phyloP scores from a whole-genome alignment of 495 filamentous ascomycete genomes.

The Daldinia caldariorum region DNA sequence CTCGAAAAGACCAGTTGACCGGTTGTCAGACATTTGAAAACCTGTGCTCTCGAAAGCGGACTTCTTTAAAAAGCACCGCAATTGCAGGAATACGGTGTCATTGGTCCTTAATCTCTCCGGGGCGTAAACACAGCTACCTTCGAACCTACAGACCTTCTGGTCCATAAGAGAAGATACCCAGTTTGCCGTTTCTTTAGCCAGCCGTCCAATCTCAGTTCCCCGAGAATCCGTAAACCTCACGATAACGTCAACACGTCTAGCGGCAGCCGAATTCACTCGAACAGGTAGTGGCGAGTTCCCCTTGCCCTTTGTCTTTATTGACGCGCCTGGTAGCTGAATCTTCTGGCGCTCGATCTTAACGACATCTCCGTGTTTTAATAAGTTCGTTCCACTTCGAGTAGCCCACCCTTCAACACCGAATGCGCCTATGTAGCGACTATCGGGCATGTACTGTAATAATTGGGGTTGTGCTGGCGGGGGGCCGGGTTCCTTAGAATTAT shows the following conservation, averaged over 20 bases:
- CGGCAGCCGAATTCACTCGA: constrained; percentile 56
- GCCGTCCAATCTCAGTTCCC: constrained; percentile 85
- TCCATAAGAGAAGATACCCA: constrained; percentile 96
- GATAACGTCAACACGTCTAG: constrained; percentile 77
- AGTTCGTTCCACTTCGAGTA: constrained; percentile 79
- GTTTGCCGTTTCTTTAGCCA: constrained; percentile 89
- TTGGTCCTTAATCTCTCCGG: constrained; percentile 87
- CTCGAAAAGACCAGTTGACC: constrained; percentile 68
- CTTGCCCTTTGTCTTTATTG: constrained; percentile 58
- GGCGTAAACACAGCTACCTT: constrained; percentile 88
- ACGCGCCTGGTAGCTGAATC: constrained; percentile 67
- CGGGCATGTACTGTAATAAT: constrained; percentile 58
- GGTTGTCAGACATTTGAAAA: constrained; percentile 72
- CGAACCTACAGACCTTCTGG: constrained; percentile 87
- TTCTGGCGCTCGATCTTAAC: constrained; percentile 89
- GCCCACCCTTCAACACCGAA: constrained; percentile 94
- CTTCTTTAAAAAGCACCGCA: constrained; percentile 79
- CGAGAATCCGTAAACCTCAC: constrained; percentile 88
- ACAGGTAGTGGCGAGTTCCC: constrained; percentile 44
- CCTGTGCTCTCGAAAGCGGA: constrained; percentile 73
- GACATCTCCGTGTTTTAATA: constrained; percentile 79
- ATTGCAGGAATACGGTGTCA: constrained; percentile 90
- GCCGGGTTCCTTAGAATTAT: constrained; percentile 24
- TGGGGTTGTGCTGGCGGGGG: constrained; percentile 7
- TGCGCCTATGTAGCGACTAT: constrained; percentile 82